Evolutionary conservation across 805 yeast genomes (phyloP).

Genomic region (Lachancea mirantina): DNA sequence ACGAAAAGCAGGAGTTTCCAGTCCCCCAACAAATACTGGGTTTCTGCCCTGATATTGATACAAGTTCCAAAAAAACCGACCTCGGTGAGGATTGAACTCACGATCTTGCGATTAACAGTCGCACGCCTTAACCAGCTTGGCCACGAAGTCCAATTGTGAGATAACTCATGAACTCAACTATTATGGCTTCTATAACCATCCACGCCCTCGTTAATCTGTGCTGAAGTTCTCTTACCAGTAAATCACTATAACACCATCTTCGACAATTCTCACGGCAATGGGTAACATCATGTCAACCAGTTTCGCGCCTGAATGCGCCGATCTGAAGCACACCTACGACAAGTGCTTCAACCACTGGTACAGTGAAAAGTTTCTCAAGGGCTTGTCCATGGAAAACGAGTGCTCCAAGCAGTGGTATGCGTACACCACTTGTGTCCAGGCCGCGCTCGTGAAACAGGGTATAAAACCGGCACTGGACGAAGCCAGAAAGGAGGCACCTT

Average conservation of each 20-base stretch:
- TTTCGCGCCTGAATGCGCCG: slow-evolving; percentile 95
- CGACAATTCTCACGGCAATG: slow-evolving; percentile 37
- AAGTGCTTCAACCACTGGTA: slow-evolving; percentile 95
- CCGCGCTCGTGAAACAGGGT: slow-evolving; percentile 61
- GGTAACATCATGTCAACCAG: slow-evolving; percentile 76
- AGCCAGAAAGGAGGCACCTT: slow-evolving; percentile 86
- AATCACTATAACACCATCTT: too few species aligned
- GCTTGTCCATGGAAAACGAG: slow-evolving; percentile 60
- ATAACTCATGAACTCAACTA: too few species aligned
- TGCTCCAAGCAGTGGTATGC: slow-evolving; percentile 85
- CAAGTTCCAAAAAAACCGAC: slow-evolving; percentile 29
- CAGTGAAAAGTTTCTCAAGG: slow-evolving; percentile 68
- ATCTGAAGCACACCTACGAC: slow-evolving; percentile 77
- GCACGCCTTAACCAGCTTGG: slow-evolving; percentile 58
- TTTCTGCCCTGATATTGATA: too few species aligned
- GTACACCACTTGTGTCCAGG: slow-evolving; percentile 82
- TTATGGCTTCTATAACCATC: too few species aligned
- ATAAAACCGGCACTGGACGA: slow-evolving; percentile 79
- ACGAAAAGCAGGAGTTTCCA: too few species aligned
- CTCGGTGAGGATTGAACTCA: slow-evolving; percentile 55
- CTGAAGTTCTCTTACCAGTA: too few species aligned
- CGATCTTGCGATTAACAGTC: slow-evolving; percentile 61
- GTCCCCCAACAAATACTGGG: too few species aligned
- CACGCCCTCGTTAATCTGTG: too few species aligned
- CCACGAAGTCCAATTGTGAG: slow-evolving; percentile 38